Base-by-base conservation (phyloP, 495 filamentous ascomycete species). In the Xylaria grammica region DNA sequence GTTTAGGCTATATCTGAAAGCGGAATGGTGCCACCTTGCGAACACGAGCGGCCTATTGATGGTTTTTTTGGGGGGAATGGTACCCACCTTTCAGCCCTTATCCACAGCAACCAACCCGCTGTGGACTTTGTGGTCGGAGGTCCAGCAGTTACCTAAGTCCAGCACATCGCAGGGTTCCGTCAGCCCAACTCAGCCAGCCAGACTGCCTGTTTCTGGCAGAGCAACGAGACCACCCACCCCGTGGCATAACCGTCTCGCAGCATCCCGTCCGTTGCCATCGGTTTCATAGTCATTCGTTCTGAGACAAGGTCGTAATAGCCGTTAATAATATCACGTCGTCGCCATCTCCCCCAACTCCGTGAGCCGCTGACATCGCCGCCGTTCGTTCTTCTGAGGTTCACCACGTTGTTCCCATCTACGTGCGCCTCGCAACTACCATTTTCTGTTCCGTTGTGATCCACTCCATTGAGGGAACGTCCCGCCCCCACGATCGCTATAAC, bases 231-330 rank as follows among this genome's bases (percentile, higher is more conserved):
- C 32, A 29, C 42, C 53, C 15, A 34, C 57, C 58, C 53, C 52
- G 58, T 48, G 32, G 54, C 40, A 8, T 58, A 3, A 40, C 17
- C 3, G 3, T 24, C 17, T 15, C 13, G 17, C 8, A 27, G 19
- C 61, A 38, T 15, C 15, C 60, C 1, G n/a, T 24, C 60, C 27
- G 30, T 27, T 6, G 44, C 49, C 27, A 36, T 38, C 19, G 13
- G 60, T 55, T 55, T 48, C 62, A 56, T 48, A 57, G 52, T 58
- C 62, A 51, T 38, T 64, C 62, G 53, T 64, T 64, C 52, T 22
- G 13, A 58, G 44, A 64, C 62, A 51, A 30, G 8, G 40, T 30
- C 32, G 22, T 49, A 49, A 27, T 51, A 45, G 36, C 44, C 45
- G 42, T 11, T 32, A 64, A 46, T 55, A 45, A 40, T n/a, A n/a